Evolutionary conservation across 208 protist genomes (phyloP).

Genomic region (Crithidia acanthocephali): DNA sequence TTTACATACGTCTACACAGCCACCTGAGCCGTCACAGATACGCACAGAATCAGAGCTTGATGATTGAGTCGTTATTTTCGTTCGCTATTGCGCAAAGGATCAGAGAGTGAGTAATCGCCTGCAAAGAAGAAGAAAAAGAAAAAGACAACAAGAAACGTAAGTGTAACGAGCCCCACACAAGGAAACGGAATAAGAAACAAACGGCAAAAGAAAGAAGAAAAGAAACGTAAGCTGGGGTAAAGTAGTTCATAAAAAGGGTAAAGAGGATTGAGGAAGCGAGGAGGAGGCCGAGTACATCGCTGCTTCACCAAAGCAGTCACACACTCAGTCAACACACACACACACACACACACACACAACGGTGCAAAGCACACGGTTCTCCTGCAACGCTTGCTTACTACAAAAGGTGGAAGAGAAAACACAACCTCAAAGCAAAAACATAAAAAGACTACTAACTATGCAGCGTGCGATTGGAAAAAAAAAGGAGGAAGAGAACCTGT

Average conservation of each 20-base stretch:
- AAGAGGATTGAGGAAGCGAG: not conserved
- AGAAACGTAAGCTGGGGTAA: slow-evolving; percentile 6
- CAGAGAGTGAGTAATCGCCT: not conserved
- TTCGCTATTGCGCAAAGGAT: not conserved
- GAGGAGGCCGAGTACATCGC: not conserved
- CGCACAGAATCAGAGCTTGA: too few species aligned
- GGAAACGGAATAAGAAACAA: slow-evolving; percentile 5
- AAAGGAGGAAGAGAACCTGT: not conserved
- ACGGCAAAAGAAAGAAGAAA: not conserved
- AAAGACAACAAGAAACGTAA: not conserved
- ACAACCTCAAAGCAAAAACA: not conserved
- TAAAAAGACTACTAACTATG: slow-evolving; percentile 3
- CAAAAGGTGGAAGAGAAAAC: slow-evolving; percentile 1
- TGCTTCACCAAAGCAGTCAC: too few species aligned
- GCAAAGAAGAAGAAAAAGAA: not conserved
- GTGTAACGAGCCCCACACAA: slow-evolving; percentile 11
- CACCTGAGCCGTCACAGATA: too few species aligned
- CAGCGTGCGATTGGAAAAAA: not conserved
- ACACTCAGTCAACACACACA: not conserved
- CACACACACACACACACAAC: not conserved
- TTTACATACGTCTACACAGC: too few species aligned
- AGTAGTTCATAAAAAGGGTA: not conserved
- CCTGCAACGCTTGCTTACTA: slow-evolving; percentile 6
- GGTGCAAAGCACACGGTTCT: too few species aligned
- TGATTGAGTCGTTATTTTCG: too few species aligned